phyloP scores from a whole-genome alignment of 2,329 filamentous ascomycete species.

The Bipolaris sorokiniana region DNA sequence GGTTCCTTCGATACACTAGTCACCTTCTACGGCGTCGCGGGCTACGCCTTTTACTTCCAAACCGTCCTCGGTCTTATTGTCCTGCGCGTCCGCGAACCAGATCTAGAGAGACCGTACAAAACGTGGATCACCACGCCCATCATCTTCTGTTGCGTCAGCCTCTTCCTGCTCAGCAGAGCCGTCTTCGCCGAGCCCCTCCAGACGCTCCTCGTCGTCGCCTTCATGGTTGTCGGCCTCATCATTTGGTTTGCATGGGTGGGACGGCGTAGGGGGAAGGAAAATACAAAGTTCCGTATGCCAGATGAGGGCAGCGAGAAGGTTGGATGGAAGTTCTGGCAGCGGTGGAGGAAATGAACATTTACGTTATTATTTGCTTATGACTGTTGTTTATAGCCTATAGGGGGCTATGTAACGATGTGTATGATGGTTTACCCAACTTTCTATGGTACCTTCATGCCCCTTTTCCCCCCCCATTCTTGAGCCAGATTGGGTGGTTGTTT shows the following conservation, averaged over 20 bases:
- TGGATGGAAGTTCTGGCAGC: slow-evolving; percentile 56
- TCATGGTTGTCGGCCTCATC: slow-evolving; percentile 81
- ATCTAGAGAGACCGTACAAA: slow-evolving; percentile 86
- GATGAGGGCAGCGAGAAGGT: slow-evolving; percentile 29
- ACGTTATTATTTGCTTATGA: too few relatives aligned
- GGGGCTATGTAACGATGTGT: too few relatives aligned
- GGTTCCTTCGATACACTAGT: slow-evolving; percentile 91
- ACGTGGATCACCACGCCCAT: slow-evolving; percentile 98
- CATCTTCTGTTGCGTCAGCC: slow-evolving; percentile 95
- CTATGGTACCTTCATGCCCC: too few relatives aligned
- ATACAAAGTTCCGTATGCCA: slow-evolving; percentile 32
- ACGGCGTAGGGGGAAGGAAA: slow-evolving; percentile 49
- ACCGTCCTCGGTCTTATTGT: slow-evolving; percentile 94
- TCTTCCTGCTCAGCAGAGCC: slow-evolving; percentile 87
- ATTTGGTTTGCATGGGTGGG: slow-evolving; percentile 89
- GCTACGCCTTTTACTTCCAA: slow-evolving; percentile 96
- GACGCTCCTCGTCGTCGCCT: slow-evolving; percentile 83
- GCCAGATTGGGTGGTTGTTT: too few relatives aligned
- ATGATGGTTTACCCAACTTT: too few relatives aligned
- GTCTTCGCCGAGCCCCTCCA: slow-evolving; percentile 91
- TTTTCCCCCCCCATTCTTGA: not conserved
- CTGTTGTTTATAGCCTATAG: too few relatives aligned
- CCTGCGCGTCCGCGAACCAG: slow-evolving; percentile 83
- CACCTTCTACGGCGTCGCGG: slow-evolving; percentile 96
- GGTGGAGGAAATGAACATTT: slow-evolving; percentile 42